Evolutionary conservation across 2,329 filamentous ascomycete genomes (phyloP), one percentile per base, ranked within the genome.

Genomic region (Verticillium longisporum): DNA sequence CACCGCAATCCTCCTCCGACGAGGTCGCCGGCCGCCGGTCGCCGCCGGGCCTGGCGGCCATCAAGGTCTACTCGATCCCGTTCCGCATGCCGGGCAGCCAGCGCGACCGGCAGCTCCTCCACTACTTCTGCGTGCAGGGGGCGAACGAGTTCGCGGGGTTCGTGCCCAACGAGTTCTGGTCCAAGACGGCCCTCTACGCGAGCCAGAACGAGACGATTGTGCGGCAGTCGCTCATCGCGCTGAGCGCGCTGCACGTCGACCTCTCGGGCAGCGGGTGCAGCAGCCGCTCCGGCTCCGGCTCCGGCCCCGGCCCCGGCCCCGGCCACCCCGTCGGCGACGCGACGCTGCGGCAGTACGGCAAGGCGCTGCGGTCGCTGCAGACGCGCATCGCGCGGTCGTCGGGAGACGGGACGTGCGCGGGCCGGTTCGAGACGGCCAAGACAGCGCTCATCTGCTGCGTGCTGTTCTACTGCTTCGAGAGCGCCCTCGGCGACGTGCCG

Each of bases 71-170:
- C 55, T 60, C 61, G 13, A 60, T 66, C n/a, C 64, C 64, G 11
- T 66, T 64, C 57, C 55, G 56, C 7, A 57, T 66, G 10, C 62
- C 61, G 7, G 64, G 64, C n/a, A 64, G 60, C 61, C 59, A 64
- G 56, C 38, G 41, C n/a, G 64, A 66, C 36, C 59, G 64, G 4
- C 55, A 61, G 56, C 31, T 66, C 33, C 58, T 66, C n/a, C 64
- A 66, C 38, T 63, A 64, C 56, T 66, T 63, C 57, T 66, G 62
- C 58, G 60, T 59, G 10, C 34, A 60, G 34, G 61, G 59, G 7
- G 59, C 63, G 11, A n/a, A 32, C 1, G 64, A 64, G 18, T 45
- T 66, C 26, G 61, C 64, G 7, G 64, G 62, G 10, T 64, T 55
- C 57, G 9, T 63, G 4, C 45, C 26, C 31, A 56, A 62, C 32